Base-by-base conservation (phyloP, 2,329 filamentous ascomycete genomes). In the Aspergillus vadensis region DNA sequence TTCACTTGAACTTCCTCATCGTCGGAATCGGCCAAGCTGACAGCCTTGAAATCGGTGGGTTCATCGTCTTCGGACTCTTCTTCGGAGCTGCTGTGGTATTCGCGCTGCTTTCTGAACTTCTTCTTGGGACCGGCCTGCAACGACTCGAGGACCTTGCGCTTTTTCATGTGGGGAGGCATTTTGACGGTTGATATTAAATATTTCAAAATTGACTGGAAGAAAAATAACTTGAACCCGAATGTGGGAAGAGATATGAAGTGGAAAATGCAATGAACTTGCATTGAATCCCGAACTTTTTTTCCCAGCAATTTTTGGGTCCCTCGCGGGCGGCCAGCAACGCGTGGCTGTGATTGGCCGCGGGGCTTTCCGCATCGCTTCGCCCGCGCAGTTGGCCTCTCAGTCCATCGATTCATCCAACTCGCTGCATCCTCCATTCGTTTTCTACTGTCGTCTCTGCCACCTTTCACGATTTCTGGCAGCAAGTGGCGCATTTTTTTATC, bases 71-170 rank as follows among this genome's bases (percentile, higher is more conserved):
- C 77, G 58, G 86, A 83, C 48, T 87, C 85, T 60, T 84, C 84
- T 60, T 84, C 84, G 32, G 85, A 88, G 71, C 77, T 76, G 75
- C 85, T 88, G 81, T 88, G 83, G 77, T 90, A 89, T 60, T 81
- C 77, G 65, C 77, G 78, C 72, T 89, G 86, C 73, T 86, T 87
- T 74, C 85, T 86, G 72, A 86, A 81, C 68, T 86, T 86, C 74
- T 85, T 85, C 63, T 81, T 80, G 32, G 81, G 80, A 49, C 78
- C 73, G 25, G 82, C 82, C 55, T 81, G 79, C 74, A 85, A 81
- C 55, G 82, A 82, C 57, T 88, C 85, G 59, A 86, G 83, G 25
- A 85, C 81, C 73, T 86, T 85, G 71, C 86, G 81, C 69, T 87
- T 85, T 73, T 81, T 82, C 17, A 55, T 44, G 53, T 55, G 43